Conservation (phyloP, 192 early-diverging fungal genomes). For the Chytriomyces sp. region DNA sequence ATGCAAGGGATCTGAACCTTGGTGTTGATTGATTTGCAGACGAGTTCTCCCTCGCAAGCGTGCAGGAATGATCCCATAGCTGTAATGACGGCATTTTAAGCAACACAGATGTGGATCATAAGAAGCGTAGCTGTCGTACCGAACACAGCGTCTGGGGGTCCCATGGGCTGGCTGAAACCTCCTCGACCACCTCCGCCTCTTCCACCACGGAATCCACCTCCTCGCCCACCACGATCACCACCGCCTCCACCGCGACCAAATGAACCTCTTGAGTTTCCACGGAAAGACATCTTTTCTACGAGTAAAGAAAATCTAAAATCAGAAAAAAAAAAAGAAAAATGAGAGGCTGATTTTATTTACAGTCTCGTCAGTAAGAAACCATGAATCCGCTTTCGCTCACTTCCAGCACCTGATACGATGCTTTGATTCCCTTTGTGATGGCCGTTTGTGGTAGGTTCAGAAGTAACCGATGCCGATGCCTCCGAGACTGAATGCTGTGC, state of each 20-base stretch:
- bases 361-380: not conserved
- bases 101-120: not conserved
- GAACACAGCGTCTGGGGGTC: conserved; percentile 79
- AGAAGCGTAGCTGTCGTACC: conserved; percentile 42
- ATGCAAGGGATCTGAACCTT: conserved; percentile 6
- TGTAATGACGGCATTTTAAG: conserved; percentile 27
- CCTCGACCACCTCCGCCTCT: conserved; percentile 60
- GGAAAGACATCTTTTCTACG: conserved; percentile 28
- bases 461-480: conserved; percentile 26
- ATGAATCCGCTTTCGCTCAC: conserved; percentile 17
- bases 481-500: conserved; percentile 56
- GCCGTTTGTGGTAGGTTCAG: conserved; percentile 38
- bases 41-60: conserved; percentile 97
- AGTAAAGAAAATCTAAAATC: conserved; percentile 7
- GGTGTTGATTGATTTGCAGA: conserved; percentile 84
- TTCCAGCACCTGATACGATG: conserved; percentile 31
- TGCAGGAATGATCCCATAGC: conserved; percentile 92
- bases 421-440: conserved; percentile 40
- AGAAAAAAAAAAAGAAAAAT: conserved; percentile 21
- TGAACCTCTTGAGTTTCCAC: conserved; percentile 29
- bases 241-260: conserved; percentile 53
- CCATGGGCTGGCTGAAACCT: conserved; percentile 59
- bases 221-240: conserved; percentile 54
- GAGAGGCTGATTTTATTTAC: not conserved
- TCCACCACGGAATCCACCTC: conserved; percentile 45